Conservation (phyloP, 805 yeast species). For the Teunomyces pallodes region DNA sequence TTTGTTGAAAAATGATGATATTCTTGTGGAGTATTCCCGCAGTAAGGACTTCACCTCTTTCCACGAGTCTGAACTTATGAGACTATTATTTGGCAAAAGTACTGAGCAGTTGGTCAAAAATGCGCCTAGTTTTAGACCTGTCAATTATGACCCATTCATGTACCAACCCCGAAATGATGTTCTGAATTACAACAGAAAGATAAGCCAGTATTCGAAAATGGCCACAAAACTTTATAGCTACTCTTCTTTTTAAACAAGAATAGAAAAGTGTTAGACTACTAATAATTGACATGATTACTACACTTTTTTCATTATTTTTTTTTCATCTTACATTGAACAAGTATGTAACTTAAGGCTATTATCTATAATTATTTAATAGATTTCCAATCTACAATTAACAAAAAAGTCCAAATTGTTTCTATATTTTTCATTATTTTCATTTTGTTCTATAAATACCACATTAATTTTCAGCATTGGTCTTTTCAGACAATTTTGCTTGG, state of each 20-base stretch:
- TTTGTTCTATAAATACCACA: background rate
- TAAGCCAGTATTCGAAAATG: constrained; percentile 14
- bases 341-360: no score
- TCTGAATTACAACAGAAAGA: constrained; percentile 26
- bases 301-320: background rate
- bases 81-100: constrained; percentile 15
- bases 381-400: no score
- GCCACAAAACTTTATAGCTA: background rate
- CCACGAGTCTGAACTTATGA: constrained; percentile 34
- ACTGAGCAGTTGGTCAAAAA: constrained; percentile 12
- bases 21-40: constrained; percentile 27
- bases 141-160: constrained; percentile 25
- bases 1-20: constrained; percentile 24
- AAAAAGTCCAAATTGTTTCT: background rate
- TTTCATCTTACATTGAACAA: no score
- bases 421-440: background rate
- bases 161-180: constrained; percentile 16
- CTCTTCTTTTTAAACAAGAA: no score
- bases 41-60: constrained; percentile 29
- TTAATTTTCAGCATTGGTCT: constrained; percentile 16
- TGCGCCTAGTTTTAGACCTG: constrained; percentile 30
- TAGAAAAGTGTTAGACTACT: no score
- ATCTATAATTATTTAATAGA: no score
- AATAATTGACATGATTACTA: no score
- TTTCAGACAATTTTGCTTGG: constrained; percentile 34